phyloP scores from a whole-genome alignment of 495 filamentous ascomycete species.

The Thermochaetoides thermophila region DNA sequence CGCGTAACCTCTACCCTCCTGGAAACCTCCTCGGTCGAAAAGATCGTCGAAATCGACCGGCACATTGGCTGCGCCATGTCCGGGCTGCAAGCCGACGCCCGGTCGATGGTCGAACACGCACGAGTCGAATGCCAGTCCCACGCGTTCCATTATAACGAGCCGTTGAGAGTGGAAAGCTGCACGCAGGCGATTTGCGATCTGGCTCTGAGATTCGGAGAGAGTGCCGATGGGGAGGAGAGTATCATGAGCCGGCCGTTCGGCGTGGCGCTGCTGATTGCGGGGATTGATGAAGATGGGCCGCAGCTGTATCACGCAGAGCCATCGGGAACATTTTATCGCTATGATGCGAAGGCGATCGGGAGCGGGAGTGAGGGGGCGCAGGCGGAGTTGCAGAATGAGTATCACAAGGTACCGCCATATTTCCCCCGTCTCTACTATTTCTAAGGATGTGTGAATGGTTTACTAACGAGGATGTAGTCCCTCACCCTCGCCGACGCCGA shows the following conservation, averaged over 20 bases:
- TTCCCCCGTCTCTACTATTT: neutral
- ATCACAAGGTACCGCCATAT: slow-evolving; percentile 52
- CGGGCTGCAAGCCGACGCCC: slow-evolving; percentile 89
- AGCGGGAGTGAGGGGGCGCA: slow-evolving; percentile 93
- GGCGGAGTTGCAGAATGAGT: slow-evolving; percentile 95
- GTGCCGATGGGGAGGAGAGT: slow-evolving; percentile 93
- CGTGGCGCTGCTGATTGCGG: slow-evolving; percentile 90
- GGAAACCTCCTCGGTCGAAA: slow-evolving; percentile 93
- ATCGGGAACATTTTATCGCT: slow-evolving; percentile 94
- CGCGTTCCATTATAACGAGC: slow-evolving; percentile 91
- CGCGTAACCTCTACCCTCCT: slow-evolving; percentile 94
- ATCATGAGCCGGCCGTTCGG: slow-evolving; percentile 96
- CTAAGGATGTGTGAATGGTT: neutral
- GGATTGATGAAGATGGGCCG: slow-evolving; percentile 93
- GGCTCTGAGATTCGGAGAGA: slow-evolving; percentile 91
- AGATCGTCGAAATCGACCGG: slow-evolving; percentile 97
- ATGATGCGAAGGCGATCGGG: slow-evolving; percentile 97
- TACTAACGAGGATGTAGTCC: slow-evolving; percentile 35
- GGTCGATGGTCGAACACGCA: slow-evolving; percentile 93
- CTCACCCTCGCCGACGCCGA: slow-evolving; percentile 88
- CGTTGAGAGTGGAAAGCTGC: slow-evolving; percentile 86
- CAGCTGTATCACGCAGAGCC: slow-evolving; percentile 97
- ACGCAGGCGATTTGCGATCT: slow-evolving; percentile 98
- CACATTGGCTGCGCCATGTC: slow-evolving; percentile 99
- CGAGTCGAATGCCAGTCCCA: slow-evolving; percentile 95